Evolutionary conservation across 225 moss, liverwort and hornwort genomes (phyloP).

Genomic region (Polytrichum formosum): DNA sequence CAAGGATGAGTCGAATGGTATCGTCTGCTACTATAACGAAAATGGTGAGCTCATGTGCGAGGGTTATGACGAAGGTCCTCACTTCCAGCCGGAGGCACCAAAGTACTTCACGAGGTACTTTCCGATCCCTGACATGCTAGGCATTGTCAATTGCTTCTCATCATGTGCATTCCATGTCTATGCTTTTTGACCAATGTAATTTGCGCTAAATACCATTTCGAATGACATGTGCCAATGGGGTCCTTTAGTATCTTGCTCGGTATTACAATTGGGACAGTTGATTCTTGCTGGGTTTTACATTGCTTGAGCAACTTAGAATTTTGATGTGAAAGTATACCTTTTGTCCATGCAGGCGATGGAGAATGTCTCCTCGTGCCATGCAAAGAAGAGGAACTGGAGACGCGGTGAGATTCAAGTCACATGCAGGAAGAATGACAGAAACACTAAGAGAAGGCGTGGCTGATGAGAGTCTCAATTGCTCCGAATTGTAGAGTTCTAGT

Average conservation of each 20-base stretch:
- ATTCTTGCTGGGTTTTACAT: no score
- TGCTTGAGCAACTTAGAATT: no score
- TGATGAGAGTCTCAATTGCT: slow-evolving; percentile 44
- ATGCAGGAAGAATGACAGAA: slow-evolving; percentile 31
- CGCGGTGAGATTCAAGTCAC: slow-evolving; percentile 35
- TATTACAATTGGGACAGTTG: no score
- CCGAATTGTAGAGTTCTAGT: slow-evolving; percentile 30
- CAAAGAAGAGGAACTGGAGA: slow-evolving; percentile 17
- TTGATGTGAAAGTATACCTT: no score
- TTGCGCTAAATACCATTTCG: no score
- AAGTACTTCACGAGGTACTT: slow-evolving; percentile 1
- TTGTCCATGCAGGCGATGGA: background rate
- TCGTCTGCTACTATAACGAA: slow-evolving; percentile 59
- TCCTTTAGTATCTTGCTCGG: no score
- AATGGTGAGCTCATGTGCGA: slow-evolving; percentile 71
- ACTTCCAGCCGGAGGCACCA: slow-evolving; percentile 36
- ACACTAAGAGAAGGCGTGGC: slow-evolving; percentile 30
- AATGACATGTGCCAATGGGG: no score
- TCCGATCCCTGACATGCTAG: background rate
- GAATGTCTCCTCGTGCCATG: background rate
- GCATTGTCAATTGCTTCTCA: no score
- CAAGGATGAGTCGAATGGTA: slow-evolving; percentile 66
- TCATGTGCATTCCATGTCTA: no score
- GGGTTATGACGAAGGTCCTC: slow-evolving; percentile 85
- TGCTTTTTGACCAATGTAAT: no score